Conservation (phyloP, 2,329 filamentous ascomycete genomes). For the Ascochyta clinopodiicola region DNA sequence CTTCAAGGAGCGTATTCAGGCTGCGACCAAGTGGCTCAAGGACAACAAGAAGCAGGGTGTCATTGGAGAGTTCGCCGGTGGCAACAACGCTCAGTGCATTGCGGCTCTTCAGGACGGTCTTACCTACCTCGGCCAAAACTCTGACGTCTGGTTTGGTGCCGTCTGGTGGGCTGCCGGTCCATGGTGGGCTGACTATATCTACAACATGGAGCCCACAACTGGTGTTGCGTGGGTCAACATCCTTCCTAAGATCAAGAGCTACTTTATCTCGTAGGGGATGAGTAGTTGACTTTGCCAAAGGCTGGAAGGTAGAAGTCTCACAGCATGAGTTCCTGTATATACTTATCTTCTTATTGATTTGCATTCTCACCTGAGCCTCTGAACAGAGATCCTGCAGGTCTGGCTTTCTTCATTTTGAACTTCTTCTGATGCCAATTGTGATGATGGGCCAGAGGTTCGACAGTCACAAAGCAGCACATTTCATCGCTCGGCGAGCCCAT, state of each 20-base stretch:
- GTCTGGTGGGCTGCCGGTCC: conserved; percentile 64
- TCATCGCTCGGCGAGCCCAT: too few species aligned
- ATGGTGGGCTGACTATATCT: conserved; percentile 59
- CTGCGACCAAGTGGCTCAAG: conserved; percentile 62
- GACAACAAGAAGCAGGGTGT: conserved; percentile 60
- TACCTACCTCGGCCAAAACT: conserved; percentile 55
- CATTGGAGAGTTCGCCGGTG: conserved; percentile 63
- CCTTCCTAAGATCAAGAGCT: conserved; percentile 46
- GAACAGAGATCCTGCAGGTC: neutral
- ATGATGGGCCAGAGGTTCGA: neutral
- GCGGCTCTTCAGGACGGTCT: conserved; percentile 59
- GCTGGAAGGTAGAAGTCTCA: neutral
- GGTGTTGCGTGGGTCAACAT: conserved; percentile 52
- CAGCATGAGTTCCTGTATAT: neutral
- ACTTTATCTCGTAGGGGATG: conserved; percentile 27
- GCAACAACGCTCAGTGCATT: conserved; percentile 58
- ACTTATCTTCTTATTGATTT: neutral
- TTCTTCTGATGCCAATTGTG: neutral
- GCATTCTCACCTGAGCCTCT: neutral
- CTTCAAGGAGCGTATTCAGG: conserved; percentile 58
- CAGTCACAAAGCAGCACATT: too few species aligned
- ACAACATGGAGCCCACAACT: conserved; percentile 56
- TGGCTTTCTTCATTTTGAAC: too few species aligned
- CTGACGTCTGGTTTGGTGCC: conserved; percentile 61
- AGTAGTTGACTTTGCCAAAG: too few species aligned